Conservation (phyloP, 371 early-diverging fungal genomes). For the Mortierella sp. region DNA sequence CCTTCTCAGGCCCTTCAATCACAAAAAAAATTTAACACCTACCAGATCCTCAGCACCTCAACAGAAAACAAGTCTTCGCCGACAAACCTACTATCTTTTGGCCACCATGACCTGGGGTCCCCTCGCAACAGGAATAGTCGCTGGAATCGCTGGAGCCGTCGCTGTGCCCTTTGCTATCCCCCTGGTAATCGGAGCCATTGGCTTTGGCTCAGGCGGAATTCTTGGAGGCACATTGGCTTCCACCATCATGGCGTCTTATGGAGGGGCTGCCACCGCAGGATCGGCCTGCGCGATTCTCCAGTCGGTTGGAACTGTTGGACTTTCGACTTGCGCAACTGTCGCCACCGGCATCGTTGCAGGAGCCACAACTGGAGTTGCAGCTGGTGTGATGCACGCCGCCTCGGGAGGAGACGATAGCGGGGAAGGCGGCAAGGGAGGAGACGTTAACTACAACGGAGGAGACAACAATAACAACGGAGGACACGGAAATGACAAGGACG, state of each 20-base stretch:
- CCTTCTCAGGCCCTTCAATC: background rate
- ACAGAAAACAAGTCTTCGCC: background rate
- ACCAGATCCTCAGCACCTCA: background rate
- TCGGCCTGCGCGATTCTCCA: conserved; percentile 25
- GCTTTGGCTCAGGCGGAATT: conserved; percentile 27
- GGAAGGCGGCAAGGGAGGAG: too few relatives aligned
- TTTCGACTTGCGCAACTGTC: background rate
- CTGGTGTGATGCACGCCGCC: background rate
- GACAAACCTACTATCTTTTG: background rate
- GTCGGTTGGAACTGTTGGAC: conserved; percentile 32
- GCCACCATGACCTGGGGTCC: background rate
- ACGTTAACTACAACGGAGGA: background rate
- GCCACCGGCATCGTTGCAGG: conserved; percentile 13
- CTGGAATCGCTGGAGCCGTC: background rate
- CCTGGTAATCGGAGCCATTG: background rate
- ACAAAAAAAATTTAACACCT: background rate
- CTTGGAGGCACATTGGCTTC: conserved; percentile 23
- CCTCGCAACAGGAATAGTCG: background rate
- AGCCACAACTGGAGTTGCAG: background rate
- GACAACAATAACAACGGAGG: background rate
- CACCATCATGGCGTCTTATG: conserved; percentile 28
- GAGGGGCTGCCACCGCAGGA: conserved; percentile 26
- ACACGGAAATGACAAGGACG: background rate
- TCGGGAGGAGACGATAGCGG: too few relatives aligned
- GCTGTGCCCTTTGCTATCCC: background rate